These are phyloP conservation scores for Amoebophrya sp. DNA, from an alignment of 169 alveolate genomes.

Conservation along the genomic window DNA sequence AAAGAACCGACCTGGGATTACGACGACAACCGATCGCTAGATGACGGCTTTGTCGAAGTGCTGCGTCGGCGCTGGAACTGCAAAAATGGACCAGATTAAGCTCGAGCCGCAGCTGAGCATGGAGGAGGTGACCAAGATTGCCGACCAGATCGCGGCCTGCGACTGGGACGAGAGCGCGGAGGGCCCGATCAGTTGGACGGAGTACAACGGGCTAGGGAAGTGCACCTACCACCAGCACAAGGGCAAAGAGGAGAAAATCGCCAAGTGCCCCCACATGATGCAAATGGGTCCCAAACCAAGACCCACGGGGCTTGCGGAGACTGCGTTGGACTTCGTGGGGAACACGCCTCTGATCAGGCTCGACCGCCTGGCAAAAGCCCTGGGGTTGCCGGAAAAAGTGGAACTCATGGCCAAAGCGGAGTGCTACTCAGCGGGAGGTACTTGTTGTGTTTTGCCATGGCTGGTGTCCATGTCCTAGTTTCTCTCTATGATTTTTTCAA, in stretches of 20 bases:
- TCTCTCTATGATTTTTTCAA: no score
- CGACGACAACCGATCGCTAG: no score
- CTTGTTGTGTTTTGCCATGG: not conserved
- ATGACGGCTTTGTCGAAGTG: no score
- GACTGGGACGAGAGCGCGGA: not conserved
- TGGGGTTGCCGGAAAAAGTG: not conserved
- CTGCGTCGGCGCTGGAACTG: not conserved
- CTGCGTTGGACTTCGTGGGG: not conserved
- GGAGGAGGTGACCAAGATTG: not conserved
- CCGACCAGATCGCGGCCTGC: not conserved
- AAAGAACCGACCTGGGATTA: no score
- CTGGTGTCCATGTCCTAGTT: no score
- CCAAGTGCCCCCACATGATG: not conserved
- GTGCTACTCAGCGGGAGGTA: not conserved
- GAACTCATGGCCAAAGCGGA: not conserved
- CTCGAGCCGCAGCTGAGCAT: not conserved
- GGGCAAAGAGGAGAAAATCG: not conserved
- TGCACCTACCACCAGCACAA: not conserved
- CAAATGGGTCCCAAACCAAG: not conserved
- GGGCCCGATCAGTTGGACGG: not conserved
- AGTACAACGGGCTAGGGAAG: not conserved
- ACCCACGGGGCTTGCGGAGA: not conserved
- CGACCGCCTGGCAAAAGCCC: not conserved
- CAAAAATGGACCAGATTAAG: not conserved
- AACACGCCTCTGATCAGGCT: slow-evolving; percentile 11